phyloP scores from a whole-genome alignment of 2,329 filamentous ascomycete species.

The Aspergillus candidus region DNA sequence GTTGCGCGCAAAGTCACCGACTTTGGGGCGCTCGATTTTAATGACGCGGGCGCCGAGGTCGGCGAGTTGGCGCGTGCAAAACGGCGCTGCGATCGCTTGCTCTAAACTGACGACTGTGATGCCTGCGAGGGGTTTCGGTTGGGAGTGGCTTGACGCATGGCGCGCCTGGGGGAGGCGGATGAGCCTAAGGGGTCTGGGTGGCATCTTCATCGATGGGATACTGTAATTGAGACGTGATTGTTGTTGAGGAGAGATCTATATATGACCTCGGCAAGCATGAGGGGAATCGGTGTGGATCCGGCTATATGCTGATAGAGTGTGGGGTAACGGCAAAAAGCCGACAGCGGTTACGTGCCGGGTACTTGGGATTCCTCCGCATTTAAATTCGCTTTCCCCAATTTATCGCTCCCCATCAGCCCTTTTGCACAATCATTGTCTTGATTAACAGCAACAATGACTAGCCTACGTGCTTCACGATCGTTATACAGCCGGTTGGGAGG shows the following conservation, averaged over 20 bases:
- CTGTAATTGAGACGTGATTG: no score
- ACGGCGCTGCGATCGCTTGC: conserved; percentile 51
- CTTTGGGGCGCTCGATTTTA: conserved; percentile 48
- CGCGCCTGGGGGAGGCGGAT: not conserved
- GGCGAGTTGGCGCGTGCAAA: conserved; percentile 50
- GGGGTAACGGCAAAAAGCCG: no score
- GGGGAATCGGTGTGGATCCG: no score
- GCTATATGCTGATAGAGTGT: no score
- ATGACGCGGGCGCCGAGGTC: conserved; percentile 52
- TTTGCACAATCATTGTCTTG: no score
- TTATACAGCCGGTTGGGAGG: no score
- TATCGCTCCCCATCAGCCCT: not conserved
- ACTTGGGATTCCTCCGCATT: conserved; percentile 3
- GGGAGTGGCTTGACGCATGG: conserved; percentile 3
- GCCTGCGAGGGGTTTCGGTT: conserved; percentile 34
- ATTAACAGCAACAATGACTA: no score
- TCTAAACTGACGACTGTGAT: conserved; percentile 50
- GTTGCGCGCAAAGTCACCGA: conserved; percentile 49
- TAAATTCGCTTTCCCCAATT: not conserved
- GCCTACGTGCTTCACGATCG: no score
- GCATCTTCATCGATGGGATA: no score
- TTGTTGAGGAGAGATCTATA: no score
- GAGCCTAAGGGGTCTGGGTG: no score
- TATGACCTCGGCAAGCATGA: no score
- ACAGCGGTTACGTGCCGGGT: conserved; percentile 3